phyloP scores from a whole-genome alignment of 352 stramenopile genomes.

The Phytophthora pini region DNA sequence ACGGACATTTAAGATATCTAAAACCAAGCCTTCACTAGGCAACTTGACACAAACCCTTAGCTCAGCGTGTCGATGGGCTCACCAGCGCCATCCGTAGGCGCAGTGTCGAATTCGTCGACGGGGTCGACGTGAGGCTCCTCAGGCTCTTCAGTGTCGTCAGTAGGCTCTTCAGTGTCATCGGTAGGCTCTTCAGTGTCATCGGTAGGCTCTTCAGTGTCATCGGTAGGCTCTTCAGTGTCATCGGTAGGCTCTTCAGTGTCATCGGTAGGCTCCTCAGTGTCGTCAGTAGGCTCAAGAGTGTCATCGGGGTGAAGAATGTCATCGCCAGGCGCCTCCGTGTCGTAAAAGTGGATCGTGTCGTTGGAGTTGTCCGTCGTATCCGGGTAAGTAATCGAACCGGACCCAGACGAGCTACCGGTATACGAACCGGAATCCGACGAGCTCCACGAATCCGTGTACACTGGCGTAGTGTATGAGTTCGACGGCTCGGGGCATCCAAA shows the following conservation, averaged over 20 bases:
- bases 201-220: too few relatives aligned
- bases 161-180: too few relatives aligned
- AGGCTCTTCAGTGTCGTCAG: too few relatives aligned
- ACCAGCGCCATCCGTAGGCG: too few relatives aligned
- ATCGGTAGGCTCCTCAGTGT: not conserved
- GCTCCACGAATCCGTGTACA: slow-evolving; percentile 4
- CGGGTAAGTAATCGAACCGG: slow-evolving; percentile 1
- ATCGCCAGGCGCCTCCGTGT: not conserved
- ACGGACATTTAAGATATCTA: not conserved
- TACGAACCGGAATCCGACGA: slow-evolving; percentile 9
- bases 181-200: too few relatives aligned
- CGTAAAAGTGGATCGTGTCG: slow-evolving; percentile 31
- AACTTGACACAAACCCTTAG: not conserved
- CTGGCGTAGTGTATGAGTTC: slow-evolving; percentile 12
- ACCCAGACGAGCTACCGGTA: not conserved
- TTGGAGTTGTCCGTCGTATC: slow-evolving; percentile 12
- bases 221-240: not conserved
- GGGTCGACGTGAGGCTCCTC: too few relatives aligned
- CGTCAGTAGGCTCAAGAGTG: not conserved
- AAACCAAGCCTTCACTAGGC: not conserved
- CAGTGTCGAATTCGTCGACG: too few relatives aligned
- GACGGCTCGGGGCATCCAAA: slow-evolving; percentile 52
- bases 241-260: not conserved
- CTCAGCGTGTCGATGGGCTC: too few relatives aligned
- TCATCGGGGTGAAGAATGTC: not conserved